These are phyloP conservation scores for Taxawa tesnikishii DNA, from an alignment of 2,329 filamentous ascomycete genomes.

Conservation along the genomic window DNA sequence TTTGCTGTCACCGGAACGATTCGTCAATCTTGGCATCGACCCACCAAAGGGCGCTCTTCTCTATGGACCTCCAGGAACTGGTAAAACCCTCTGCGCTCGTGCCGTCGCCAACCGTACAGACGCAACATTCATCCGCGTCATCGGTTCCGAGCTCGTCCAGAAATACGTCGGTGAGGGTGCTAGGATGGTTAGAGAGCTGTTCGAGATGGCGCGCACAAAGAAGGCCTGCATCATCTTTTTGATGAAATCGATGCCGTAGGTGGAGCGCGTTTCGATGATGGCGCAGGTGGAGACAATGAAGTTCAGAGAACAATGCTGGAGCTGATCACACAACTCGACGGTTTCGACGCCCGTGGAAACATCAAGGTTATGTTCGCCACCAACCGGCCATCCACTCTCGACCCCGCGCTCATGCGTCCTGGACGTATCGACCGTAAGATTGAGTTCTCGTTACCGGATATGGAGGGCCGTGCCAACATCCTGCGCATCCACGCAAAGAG, in stretches of 20 bases:
- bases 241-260: conserved; percentile 97
- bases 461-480: conserved; percentile 95
- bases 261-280: conserved; percentile 91
- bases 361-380: conserved; percentile 99
- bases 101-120: conserved; percentile 97
- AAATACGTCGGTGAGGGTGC: conserved; percentile 99
- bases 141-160: conserved; percentile 93
- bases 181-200: conserved; percentile 95
- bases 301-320: conserved; percentile 98
- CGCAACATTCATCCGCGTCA: conserved; percentile 96
- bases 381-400: conserved; percentile 87
- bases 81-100: conserved; percentile 94
- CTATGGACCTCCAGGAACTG: conserved; percentile 95
- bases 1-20: conserved; percentile 86
- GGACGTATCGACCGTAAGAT: conserved; percentile 98
- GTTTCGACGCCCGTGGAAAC: conserved; percentile 91
- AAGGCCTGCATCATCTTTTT: conserved; percentile 99
- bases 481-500: conserved; percentile 97
- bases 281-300: conserved; percentile 92
- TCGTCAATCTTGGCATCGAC: conserved; percentile 97
- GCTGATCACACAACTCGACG: conserved; percentile 90
- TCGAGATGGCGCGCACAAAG: conserved; percentile 98
- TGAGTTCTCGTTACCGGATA: conserved; percentile 92
- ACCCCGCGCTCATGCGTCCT: conserved; percentile 93
- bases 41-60: conserved; percentile 94